A percentile compares a stretch with the other conserved stretches of the same genome.
Evolutionary conservation across 176 grass and related monocot genomes (phyloP).

Genomic region (Saccharum spontaneum): DNA sequence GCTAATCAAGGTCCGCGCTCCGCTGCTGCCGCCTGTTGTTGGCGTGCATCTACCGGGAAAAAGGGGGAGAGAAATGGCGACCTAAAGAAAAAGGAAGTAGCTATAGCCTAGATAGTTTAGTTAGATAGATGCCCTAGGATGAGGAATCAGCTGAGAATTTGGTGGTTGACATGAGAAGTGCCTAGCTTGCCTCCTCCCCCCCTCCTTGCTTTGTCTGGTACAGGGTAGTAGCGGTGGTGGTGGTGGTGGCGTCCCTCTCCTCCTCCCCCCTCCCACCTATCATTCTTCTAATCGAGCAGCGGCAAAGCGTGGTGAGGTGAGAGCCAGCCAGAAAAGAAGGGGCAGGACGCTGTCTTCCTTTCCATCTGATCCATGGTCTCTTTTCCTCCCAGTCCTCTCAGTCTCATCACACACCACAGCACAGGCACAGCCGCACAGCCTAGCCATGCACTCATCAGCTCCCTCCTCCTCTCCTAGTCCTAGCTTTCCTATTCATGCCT

Average conservation of each 20-base stretch:
- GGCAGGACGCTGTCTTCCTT: constrained; percentile 45
- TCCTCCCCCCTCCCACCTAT: constrained; percentile 14
- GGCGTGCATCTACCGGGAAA: background rate
- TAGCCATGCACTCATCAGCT: constrained; percentile 19
- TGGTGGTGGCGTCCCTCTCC: constrained; percentile 28
- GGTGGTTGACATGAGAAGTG: constrained; percentile 47
- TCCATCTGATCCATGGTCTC: constrained; percentile 1
- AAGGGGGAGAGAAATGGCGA: background rate
- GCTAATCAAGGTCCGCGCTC: constrained; percentile 12
- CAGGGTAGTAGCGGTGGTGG: constrained; percentile 37
- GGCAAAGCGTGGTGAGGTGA: constrained; percentile 36
- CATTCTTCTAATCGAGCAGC: constrained; percentile 45
- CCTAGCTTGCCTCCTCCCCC: background rate
- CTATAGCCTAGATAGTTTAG: background rate
- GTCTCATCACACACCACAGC: background rate
- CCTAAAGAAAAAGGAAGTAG: background rate
- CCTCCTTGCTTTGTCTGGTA: constrained; percentile 12
- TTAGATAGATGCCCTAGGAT: constrained; percentile 43
- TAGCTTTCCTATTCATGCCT: constrained; percentile 22
- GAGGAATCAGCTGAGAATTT: constrained; percentile 44
- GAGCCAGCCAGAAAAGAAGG: constrained; percentile 31
- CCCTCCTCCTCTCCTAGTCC: background rate
- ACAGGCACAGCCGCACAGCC: too few species aligned
- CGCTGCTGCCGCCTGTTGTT: background rate
- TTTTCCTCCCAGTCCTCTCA: constrained; percentile 20